phyloP scores from a whole-genome alignment of 2,329 filamentous ascomycete species.

The Pseudogymnoascus verrucosus region DNA sequence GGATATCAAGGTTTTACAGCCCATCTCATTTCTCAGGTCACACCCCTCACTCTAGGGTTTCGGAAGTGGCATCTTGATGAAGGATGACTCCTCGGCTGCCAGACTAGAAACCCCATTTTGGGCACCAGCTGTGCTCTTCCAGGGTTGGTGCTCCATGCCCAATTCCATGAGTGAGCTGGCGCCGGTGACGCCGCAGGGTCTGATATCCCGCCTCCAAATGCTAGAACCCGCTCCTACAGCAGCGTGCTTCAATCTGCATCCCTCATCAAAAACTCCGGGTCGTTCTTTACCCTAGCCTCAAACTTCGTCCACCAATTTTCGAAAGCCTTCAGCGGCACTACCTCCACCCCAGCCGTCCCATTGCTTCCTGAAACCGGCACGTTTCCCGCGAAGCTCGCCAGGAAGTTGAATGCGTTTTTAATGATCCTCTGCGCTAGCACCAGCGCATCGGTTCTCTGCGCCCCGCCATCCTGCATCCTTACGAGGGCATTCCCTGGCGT shows the following conservation, averaged over 20 bases:
- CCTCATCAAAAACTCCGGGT: constrained; percentile 83
- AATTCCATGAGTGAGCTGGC: not conserved
- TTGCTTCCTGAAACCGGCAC: constrained; percentile 55
- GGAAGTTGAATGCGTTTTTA: constrained; percentile 93
- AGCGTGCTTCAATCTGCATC: constrained; percentile 37
- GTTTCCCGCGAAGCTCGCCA: constrained; percentile 73
- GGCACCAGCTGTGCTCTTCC: not conserved
- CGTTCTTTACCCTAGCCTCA: constrained; percentile 73
- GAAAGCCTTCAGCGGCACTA: constrained; percentile 89
- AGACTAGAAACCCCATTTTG: not conserved
- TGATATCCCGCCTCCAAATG: not conserved
- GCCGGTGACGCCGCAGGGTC: not conserved
- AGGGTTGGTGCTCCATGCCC: not conserved
- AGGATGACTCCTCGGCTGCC: not conserved
- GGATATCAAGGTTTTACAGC: not conserved
- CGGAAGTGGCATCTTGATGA: not conserved
- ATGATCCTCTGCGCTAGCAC: constrained; percentile 89
- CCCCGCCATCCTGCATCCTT: constrained; percentile 15
- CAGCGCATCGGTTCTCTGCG: constrained; percentile 53
- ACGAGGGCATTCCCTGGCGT: constrained; percentile 17
- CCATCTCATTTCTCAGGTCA: not conserved
- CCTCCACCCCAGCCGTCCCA: constrained; percentile 60
- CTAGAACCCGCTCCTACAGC: not conserved
- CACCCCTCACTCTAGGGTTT: not conserved
- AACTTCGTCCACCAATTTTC: constrained; percentile 98